Percentiles rank a stretch among this genome's conserved stretches.
phyloP scores from a whole-genome alignment of 805 yeast species.

The Cyberlindnera sargentensis region DNA sequence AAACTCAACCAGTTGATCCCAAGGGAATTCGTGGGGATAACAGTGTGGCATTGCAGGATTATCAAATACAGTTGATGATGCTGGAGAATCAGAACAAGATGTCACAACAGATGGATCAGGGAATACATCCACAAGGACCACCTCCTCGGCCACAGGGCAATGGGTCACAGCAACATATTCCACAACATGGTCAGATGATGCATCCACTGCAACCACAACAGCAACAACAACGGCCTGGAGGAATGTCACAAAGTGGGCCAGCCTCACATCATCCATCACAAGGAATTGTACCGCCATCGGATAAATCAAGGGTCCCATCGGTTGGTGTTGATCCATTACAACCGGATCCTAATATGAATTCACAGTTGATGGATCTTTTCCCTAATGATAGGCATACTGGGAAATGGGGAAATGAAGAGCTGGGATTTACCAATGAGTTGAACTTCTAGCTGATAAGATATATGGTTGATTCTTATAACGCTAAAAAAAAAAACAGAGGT shows the following conservation, averaged over 20 bases:
- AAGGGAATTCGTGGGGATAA: constrained; percentile 14
- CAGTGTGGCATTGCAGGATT: constrained; percentile 61
- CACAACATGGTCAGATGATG: constrained; percentile 1
- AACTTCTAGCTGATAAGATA: constrained; percentile 1
- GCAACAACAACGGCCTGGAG: neutral
- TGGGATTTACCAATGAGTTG: constrained; percentile 10
- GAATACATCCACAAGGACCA: too few species aligned
- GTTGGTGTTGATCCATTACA: constrained; percentile 20
- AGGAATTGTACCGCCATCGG: too few species aligned
- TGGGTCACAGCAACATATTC: neutral
- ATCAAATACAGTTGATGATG: constrained; percentile 71
- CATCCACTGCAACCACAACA: neutral
- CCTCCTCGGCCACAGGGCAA: too few species aligned
- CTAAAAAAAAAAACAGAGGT: too few species aligned
- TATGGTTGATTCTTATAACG: too few species aligned
- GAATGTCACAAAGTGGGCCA: neutral
- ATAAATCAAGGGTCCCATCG: too few species aligned
- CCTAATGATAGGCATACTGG: constrained; percentile 11
- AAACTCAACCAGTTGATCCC: constrained; percentile 8
- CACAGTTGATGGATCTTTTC: constrained; percentile 19
- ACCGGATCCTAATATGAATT: constrained; percentile 16
- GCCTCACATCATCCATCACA: neutral
- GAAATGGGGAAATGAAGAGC: constrained; percentile 1
- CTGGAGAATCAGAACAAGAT: constrained; percentile 66
- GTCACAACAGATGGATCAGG: constrained; percentile 3